These are phyloP conservation scores for Claviceps sp. DNA, from an alignment of 2,329 filamentous ascomycete genomes.

Conservation along the genomic window DNA sequence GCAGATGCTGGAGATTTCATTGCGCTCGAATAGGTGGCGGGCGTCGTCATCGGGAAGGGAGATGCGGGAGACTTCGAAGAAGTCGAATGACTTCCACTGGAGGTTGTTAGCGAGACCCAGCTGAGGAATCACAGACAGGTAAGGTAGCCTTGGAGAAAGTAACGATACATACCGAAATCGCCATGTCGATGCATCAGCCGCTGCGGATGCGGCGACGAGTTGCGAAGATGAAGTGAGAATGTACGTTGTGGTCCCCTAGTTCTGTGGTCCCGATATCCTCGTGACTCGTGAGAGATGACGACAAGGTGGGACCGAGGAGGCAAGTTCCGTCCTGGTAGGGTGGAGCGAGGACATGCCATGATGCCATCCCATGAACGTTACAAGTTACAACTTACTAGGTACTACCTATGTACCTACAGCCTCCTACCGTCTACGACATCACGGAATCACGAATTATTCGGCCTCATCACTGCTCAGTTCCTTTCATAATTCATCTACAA, in stretches of 20 bases:
- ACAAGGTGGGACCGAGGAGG: background rate
- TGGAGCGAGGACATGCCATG: background rate
- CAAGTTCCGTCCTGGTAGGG: no score
- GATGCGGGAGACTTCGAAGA: slow-evolving; percentile 90
- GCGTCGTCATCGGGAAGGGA: slow-evolving; percentile 68
- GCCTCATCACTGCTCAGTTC: background rate
- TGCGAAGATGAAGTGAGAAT: background rate
- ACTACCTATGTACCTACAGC: background rate
- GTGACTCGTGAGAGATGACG: background rate
- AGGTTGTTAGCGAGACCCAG: background rate
- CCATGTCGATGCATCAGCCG: slow-evolving; percentile 19
- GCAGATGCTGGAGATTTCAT: slow-evolving; percentile 69
- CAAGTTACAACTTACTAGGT: no score
- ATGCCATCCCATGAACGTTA: no score
- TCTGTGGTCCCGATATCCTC: background rate
- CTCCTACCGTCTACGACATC: no score
- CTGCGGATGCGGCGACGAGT: background rate
- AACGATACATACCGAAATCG: slow-evolving; percentile 18
- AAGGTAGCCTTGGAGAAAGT: background rate
- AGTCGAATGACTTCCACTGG: slow-evolving; percentile 98
- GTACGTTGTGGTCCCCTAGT: background rate
- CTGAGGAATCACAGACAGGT: no score
- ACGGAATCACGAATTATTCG: background rate
- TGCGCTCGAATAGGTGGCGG: slow-evolving; percentile 66
- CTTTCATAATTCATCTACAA: background rate